Evolutionary conservation across 1,139 yeast species (phyloP), one percentile per base, ranked within the genome.

Genomic region (Pichia kudriavzevii): DNA sequence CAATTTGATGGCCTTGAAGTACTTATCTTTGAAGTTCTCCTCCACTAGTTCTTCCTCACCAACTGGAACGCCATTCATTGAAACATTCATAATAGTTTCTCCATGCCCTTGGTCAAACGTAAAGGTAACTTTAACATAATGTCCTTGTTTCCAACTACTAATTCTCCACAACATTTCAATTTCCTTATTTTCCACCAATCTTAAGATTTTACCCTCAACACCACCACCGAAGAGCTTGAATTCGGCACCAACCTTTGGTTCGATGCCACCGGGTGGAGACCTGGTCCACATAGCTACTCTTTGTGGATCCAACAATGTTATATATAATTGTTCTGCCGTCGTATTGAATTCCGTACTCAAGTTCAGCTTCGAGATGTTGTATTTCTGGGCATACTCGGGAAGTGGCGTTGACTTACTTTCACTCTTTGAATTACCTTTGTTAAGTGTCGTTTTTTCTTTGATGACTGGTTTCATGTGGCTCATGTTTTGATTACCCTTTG

Each of bases 11-110:
- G 95, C 73, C 58, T 79, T 77, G 39, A 88, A 77, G 56, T 91
- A 91, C 59, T 85, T 83, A 45, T 83, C 87, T 49, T 85, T 87
- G 54, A 93, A 91, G 60, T 91, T 91, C 30, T 67, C 72, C 53
- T 77, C 74, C 28, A 84, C 95, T 39, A 81, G 68, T 39, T 91
- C 98, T 58, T 91, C 97, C 55, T 93, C 93, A n/a, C 97, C 98
- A 30, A 91, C 68, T 15, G 98, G 98, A 33, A 91, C 79, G n/a
- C 96, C 96, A 16, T 75, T 66, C 74, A 91, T 84, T 39, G 70
- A 67, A 24, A 87, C 91, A 41, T 79, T 74, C 65, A 88, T 66
- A 39, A 70, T 75, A 12, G 98, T 91, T 51, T 88, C 97, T 29
- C 81, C 74, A 13, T 75, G 68, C 17, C 93, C 93, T 56, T 84